Evolutionary conservation across 306 rosid genomes (phyloP), one percentile per base, ranked within the genome.

Genomic region (Clitoria ternatea): DNA sequence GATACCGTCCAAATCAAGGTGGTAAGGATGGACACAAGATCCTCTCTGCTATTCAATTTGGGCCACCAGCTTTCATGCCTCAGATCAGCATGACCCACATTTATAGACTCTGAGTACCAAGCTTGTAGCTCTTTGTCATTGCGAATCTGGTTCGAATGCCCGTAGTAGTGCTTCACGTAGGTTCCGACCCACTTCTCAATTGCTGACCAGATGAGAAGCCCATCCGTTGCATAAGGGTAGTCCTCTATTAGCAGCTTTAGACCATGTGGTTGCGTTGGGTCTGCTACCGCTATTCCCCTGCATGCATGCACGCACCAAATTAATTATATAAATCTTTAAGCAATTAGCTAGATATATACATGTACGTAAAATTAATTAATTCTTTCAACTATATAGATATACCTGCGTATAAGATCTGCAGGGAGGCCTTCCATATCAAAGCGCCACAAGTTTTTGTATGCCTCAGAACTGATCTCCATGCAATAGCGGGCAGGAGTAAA

Each of bases 21-120:
- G 47, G 91, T 89, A 70, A 91, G 88, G 50, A 91, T 67, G 1
- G 81, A 77, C 52, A 82, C 82, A 2, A 91, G 87, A 79, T 87
- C 88, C 23, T 85, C 90, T 11, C 74, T 40, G 3, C 62, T 79
- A 47, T 69, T 79, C 78, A 91, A 40, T 29, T 70, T 69, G 3
- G 97, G 93, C 97, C 97, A 91, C 97, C 97, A 91, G 55, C 69
- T 75, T 44, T 88, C 84, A 3, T 91, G 60, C 45, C 85, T 65
- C 4, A 91, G 80, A 80, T 91, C 97, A 1, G 86, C 88, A 29
- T 91, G 97, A n/a, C 97, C 97, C 50, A 91, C 97, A 43, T 91
- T 84, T 83, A 89, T 33, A 39, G 97, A 87, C 79, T 91, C 97
- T 0, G 42, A 66, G 75, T 87, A 91, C 97, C 97, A 91, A 4